Conservation (phyloP, 441 rosid genomes). For the Geranium incanum region DNA sequence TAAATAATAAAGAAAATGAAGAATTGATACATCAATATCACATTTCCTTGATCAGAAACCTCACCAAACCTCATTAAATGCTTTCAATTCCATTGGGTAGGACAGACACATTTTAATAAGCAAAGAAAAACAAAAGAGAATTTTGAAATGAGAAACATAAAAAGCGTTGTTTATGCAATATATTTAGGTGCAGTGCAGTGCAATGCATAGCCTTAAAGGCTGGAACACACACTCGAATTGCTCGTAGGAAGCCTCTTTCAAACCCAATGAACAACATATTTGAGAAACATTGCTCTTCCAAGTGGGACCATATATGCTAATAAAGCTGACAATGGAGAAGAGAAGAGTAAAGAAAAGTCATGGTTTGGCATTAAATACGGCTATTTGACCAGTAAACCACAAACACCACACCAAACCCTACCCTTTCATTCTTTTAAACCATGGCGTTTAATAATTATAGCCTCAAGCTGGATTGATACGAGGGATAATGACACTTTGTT, state of each 20-base stretch:
- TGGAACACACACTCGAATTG: not conserved
- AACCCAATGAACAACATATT: not conserved
- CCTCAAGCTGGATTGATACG: too few species aligned
- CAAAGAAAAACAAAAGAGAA: not conserved
- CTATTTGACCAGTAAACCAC: not conserved
- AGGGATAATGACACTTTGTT: too few species aligned
- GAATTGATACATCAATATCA: not conserved
- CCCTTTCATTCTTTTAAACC: not conserved
- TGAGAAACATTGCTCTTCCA: not conserved
- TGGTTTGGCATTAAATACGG: not conserved
- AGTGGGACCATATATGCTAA: not conserved
- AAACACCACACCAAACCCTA: not conserved
- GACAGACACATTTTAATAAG: too few species aligned
- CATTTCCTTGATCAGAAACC: not conserved
- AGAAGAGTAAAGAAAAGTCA: not conserved
- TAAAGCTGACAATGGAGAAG: not conserved
- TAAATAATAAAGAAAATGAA: not conserved
- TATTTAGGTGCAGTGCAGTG: not conserved
- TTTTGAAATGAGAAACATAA: not conserved
- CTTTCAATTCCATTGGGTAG: not conserved
- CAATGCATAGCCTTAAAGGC: not conserved
- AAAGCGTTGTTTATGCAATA: not conserved
- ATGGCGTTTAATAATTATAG: too few species aligned
- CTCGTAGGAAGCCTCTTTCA: not conserved
- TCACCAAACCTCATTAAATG: constrained; percentile 2